Percentiles rank a stretch among this genome's conserved stretches.
Conservation (phyloP, 2,329 filamentous ascomycete species). For the Triangularia verruculosa region DNA sequence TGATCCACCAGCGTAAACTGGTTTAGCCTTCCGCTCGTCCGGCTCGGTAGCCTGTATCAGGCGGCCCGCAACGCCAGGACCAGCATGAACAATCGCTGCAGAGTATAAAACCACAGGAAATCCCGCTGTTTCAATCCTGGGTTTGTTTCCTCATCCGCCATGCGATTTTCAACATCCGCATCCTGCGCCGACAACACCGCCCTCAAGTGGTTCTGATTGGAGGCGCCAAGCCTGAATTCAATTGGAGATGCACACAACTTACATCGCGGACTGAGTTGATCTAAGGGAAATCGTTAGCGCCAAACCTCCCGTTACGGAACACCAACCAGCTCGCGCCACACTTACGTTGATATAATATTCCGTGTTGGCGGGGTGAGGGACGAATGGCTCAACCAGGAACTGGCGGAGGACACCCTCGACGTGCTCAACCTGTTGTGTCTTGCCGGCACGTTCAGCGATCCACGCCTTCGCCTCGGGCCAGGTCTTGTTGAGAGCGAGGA, state of each 20-base stretch:
- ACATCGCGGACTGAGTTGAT: slow-evolving; percentile 99
- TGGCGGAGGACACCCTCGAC: slow-evolving; percentile 84
- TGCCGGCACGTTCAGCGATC: slow-evolving; percentile 89
- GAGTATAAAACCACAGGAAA: slow-evolving; percentile 21
- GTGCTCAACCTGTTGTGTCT: slow-evolving; percentile 89
- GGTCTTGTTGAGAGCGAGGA: slow-evolving; percentile 93
- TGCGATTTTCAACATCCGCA: slow-evolving; percentile 10
- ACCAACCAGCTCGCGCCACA: slow-evolving; percentile 2
- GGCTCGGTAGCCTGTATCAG: slow-evolving; percentile 19
- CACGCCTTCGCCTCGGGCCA: slow-evolving; percentile 93
- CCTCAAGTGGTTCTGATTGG: slow-evolving; percentile 16
- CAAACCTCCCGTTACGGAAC: neutral
- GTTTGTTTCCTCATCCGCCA: slow-evolving; percentile 5
- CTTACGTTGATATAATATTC: slow-evolving; percentile 95
- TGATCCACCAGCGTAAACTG: slow-evolving; percentile 30
- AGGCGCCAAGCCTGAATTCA: slow-evolving; percentile 15
- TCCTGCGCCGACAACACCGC: slow-evolving; percentile 6
- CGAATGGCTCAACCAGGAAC: slow-evolving; percentile 98
- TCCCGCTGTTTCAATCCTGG: slow-evolving; percentile 2
- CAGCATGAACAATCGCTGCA: slow-evolving; percentile 9
- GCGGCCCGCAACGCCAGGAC: slow-evolving; percentile 12
- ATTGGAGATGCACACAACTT: slow-evolving; percentile 47
- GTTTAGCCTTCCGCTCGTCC: slow-evolving; percentile 46
- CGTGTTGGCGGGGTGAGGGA: slow-evolving; percentile 89
- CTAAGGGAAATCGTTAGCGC: slow-evolving; percentile 25